A percentile compares a stretch with the other conserved stretches of the same genome.
These are phyloP conservation scores for Petunia secreta DNA, from an alignment of 257 asterid genomes.

Conservation along the genomic window DNA sequence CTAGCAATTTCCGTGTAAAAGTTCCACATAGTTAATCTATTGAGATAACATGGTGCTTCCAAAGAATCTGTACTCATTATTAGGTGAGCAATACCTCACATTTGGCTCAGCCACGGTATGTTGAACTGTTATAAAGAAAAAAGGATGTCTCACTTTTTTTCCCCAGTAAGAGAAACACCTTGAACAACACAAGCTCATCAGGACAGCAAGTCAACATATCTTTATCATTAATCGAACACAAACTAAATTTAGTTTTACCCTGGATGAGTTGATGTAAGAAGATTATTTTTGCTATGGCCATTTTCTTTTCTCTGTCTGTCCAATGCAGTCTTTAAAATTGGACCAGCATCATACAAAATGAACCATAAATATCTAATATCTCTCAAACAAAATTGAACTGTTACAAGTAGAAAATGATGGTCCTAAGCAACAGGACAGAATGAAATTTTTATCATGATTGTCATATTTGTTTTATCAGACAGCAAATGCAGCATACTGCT, in stretches of 20 bases:
- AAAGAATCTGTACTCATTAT: too few relatives aligned
- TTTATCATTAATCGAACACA: not conserved
- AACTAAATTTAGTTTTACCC: not conserved
- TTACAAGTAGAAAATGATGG: slow-evolving; percentile 40
- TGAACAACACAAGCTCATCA: not conserved
- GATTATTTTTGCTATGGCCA: slow-evolving; percentile 21
- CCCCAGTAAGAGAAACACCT: not conserved
- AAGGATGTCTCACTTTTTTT: not conserved
- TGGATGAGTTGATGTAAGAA: not conserved
- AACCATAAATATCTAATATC: slow-evolving; percentile 29
- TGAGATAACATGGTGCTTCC: not conserved
- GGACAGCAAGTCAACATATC: not conserved
- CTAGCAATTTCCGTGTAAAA: not conserved
- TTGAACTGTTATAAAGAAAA: not conserved
- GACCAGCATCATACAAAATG: slow-evolving; percentile 23
- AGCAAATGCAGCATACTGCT: slow-evolving; percentile 28
- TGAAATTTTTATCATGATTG: slow-evolving; percentile 29
- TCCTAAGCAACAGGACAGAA: slow-evolving; percentile 44
- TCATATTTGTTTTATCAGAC: slow-evolving; percentile 43
- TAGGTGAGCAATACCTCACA: too few relatives aligned
- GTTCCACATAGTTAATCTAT: not conserved
- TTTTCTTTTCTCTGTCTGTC: not conserved
- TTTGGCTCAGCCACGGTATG: too few relatives aligned
- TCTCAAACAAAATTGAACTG: slow-evolving; percentile 30
- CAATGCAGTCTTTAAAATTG: slow-evolving; percentile 20